These are phyloP conservation scores for Tillandsia fasciculata DNA, from an alignment of 176 grass and related monocot species.

Conservation along the genomic window DNA sequence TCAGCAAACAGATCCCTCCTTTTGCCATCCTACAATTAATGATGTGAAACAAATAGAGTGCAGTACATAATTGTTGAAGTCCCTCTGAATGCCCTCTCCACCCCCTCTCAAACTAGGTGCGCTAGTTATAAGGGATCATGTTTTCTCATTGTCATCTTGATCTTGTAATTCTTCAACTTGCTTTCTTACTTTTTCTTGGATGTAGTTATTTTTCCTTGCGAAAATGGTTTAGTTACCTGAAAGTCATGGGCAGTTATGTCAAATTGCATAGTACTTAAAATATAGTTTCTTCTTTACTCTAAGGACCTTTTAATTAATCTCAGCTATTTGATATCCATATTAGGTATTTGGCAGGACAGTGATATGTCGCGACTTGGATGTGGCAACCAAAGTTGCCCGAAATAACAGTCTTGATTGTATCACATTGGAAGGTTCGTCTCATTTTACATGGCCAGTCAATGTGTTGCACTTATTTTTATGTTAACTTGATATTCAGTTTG, in stretches of 20 bases:
- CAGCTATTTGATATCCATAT: slow-evolving; percentile 17
- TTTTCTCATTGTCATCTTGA: slow-evolving; percentile 4
- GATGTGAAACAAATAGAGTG: no score
- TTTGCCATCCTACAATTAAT: no score
- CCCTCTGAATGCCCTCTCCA: no score
- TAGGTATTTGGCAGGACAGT: slow-evolving; percentile 99
- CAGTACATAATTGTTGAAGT: no score
- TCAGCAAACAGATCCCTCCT: no score
- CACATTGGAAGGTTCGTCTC: slow-evolving; percentile 70
- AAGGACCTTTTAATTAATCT: not conserved
- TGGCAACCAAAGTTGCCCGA: slow-evolving; percentile 73
- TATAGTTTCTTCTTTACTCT: slow-evolving; percentile 6
- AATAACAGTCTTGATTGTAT: slow-evolving; percentile 88
- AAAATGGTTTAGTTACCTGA: no score
- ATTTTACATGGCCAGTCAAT: not conserved
- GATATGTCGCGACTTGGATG: slow-evolving; percentile 94
- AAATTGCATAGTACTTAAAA: no score
- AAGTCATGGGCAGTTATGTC: no score
- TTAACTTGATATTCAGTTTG: slow-evolving; percentile 22
- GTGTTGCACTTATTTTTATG: slow-evolving; percentile 14
- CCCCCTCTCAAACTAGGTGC: no score
- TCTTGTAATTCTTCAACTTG: slow-evolving; percentile 4
- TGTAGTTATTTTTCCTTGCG: no score
- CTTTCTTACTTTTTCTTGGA: slow-evolving; percentile 6
- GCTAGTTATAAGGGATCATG: not conserved